A percentile compares a stretch with the other conserved stretches of the same genome.
These are phyloP conservation scores for Eucalyptus sp. DNA, from an alignment of 345 rosid genomes.

Conservation along the genomic window DNA sequence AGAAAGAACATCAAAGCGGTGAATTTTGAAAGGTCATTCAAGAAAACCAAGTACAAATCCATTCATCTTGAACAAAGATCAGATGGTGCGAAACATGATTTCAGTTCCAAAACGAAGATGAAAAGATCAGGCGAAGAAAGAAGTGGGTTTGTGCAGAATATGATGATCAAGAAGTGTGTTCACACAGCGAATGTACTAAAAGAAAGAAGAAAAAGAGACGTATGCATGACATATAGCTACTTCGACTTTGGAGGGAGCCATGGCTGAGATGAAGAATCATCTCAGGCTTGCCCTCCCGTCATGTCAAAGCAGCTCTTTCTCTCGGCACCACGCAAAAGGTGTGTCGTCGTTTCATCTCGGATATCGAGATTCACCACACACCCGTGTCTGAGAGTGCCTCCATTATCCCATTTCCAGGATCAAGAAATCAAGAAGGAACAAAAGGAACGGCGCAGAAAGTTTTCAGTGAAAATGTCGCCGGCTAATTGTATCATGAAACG, in stretches of 20 bases:
- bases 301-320: neutral
- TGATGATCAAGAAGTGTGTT: neutral
- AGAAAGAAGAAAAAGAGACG: neutral
- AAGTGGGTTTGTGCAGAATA: neutral
- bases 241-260: constrained; percentile 11
- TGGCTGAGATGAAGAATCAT: neutral
- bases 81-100: neutral
- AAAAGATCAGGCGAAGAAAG: neutral
- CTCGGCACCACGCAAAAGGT: constrained; percentile 6
- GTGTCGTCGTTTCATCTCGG: neutral
- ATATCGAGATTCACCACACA: neutral
- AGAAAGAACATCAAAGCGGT: neutral
- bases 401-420: neutral
- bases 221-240: neutral
- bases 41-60: neutral
- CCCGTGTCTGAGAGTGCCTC: constrained; percentile 6
- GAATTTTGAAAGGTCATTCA: neutral
- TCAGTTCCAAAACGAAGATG: neutral
- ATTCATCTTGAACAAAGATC: neutral
- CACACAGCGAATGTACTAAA: neutral
- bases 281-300: neutral
- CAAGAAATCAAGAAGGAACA: neutral
- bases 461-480: neutral
- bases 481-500: constrained; percentile 1
- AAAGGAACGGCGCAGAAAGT: neutral